phyloP scores from a whole-genome alignment of 2,329 filamentous ascomycete species.

The Rosellinia necatrix region DNA sequence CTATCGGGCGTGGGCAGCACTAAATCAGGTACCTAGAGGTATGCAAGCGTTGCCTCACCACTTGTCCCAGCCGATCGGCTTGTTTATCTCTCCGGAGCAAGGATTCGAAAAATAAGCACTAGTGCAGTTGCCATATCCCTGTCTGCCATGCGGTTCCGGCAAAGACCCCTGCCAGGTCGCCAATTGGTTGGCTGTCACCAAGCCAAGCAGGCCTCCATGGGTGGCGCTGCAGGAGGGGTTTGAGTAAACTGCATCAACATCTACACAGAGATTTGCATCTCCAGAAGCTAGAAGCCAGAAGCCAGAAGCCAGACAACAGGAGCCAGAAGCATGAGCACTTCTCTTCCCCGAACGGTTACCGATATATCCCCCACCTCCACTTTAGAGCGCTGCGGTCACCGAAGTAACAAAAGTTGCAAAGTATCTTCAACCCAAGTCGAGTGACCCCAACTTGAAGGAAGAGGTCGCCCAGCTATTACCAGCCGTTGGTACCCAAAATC shows the following conservation, averaged over 20 bases:
- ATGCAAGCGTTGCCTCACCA: no score
- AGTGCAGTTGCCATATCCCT: slow-evolving; percentile 27
- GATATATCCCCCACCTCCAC: not conserved
- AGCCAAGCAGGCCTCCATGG: slow-evolving; percentile 8
- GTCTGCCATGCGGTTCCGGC: slow-evolving; percentile 30
- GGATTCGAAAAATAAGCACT: slow-evolving; percentile 38
- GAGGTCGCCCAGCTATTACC: not conserved
- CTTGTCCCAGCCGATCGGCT: slow-evolving; percentile 28
- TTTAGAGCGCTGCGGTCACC: slow-evolving; percentile 10
- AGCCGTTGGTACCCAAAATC: not conserved
- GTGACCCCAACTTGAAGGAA: not conserved
- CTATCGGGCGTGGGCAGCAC: not conserved
- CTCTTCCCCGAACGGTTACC: not conserved
- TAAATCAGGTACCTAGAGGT: slow-evolving; percentile 7
- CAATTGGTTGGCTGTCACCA: slow-evolving; percentile 5
- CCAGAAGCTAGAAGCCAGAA: not conserved
- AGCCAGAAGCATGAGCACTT: slow-evolving; percentile 4
- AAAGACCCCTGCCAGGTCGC: slow-evolving; percentile 23
- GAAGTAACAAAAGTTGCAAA: slow-evolving; percentile 3
- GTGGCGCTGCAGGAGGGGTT: slow-evolving; percentile 19
- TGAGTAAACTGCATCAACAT: not conserved
- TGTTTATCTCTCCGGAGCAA: slow-evolving; percentile 38
- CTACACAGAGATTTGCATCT: not conserved
- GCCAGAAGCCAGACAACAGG: not conserved
- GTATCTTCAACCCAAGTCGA: not conserved